A percentile compares a stretch with the other conserved stretches of the same genome.
Evolutionary conservation across 148 eudicot species (phyloP).

Genomic region (Agrostemma githago): DNA sequence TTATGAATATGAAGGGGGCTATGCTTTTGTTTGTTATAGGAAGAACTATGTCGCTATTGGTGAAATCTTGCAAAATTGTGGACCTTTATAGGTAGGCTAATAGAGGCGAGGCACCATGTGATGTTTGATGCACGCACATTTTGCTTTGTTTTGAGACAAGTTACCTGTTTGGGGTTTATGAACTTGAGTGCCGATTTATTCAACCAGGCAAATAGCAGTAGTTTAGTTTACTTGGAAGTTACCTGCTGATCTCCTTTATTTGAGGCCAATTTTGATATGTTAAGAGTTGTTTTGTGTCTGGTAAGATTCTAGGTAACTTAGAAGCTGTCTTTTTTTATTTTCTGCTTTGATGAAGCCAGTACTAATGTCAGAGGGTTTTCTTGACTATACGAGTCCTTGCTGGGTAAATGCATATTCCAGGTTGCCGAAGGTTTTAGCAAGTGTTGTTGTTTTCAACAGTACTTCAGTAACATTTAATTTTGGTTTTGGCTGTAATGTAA

Average conservation of each 20-base stretch:
- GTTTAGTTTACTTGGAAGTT: neutral
- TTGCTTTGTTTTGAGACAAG: neutral
- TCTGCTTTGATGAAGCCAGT: neutral
- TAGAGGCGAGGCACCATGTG: neutral
- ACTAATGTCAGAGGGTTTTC: conserved; percentile 21
- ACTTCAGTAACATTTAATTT: neutral
- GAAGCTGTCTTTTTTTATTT: too few relatives aligned
- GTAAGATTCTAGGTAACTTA: neutral
- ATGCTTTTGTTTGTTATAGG: neutral
- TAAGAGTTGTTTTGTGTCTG: neutral
- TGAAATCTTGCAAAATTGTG: neutral
- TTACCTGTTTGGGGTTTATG: neutral
- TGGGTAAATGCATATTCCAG: conserved; percentile 12
- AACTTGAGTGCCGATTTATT: neutral
- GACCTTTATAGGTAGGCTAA: neutral
- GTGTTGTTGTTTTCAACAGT: neutral
- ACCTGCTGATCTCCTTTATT: neutral
- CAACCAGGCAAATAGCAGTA: neutral
- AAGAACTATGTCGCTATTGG: neutral
- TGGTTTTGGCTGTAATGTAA: conserved; percentile 11
- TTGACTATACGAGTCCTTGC: conserved; percentile 17
- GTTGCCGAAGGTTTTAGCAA: neutral
- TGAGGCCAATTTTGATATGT: neutral
- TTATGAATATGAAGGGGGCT: neutral
- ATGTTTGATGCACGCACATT: neutral